Conservation (phyloP, 2,329 filamentous ascomycete genomes). For the Arachnomyces sp. region DNA sequence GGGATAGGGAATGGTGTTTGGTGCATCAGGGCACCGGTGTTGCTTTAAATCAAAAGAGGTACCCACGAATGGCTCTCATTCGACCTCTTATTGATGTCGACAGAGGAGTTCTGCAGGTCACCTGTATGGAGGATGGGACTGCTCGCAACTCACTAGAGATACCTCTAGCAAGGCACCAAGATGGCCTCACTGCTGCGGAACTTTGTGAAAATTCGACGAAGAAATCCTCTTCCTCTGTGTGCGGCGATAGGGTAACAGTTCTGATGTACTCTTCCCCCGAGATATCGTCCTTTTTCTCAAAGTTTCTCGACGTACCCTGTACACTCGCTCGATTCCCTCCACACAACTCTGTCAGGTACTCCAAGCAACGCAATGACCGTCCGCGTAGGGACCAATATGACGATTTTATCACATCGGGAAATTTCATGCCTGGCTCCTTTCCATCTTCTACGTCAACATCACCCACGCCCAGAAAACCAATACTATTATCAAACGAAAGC, state of each 20-base stretch:
- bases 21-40: constrained; percentile 78
- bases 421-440: constrained; percentile 47
- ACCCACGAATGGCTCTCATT: constrained; percentile 81
- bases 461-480: constrained; percentile 45
- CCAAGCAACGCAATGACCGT: constrained; percentile 20
- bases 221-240: constrained; percentile 58
- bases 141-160: constrained; percentile 27
- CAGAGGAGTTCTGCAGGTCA: constrained; percentile 57
- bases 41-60: constrained; percentile 79
- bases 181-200: constrained; percentile 58
- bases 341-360: constrained; percentile 57
- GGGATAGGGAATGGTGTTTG: constrained; percentile 96
- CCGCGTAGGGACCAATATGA: constrained; percentile 4
- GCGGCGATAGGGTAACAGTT: constrained; percentile 68
- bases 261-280: constrained; percentile 60
- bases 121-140: constrained; percentile 26
- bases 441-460: constrained; percentile 39
- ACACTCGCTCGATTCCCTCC: constrained; percentile 76
- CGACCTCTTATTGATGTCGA: constrained; percentile 66
- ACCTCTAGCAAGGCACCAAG: constrained; percentile 25
- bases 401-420: too few species aligned
- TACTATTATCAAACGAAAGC: constrained; percentile 85
- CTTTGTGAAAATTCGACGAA: constrained; percentile 38
- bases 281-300: constrained; percentile 71
- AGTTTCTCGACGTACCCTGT: constrained; percentile 68